Base-by-base conservation (phyloP, 2,329 filamentous ascomycete genomes). In the Fusarium sp. region DNA sequence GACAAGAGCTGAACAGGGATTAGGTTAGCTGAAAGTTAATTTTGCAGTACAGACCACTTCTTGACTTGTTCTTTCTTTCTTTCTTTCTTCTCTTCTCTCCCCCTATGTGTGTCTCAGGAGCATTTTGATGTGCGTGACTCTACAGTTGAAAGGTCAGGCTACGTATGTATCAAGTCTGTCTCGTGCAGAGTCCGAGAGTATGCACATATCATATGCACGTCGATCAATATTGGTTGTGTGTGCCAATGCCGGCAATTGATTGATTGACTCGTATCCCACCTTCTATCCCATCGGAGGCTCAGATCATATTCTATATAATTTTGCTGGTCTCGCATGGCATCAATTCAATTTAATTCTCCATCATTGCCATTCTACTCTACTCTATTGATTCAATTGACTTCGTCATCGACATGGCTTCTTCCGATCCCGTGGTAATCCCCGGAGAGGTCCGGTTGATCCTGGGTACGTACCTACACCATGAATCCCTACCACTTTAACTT, bases 401-500 rank as follows among this genome's bases (percentile, higher is more conserved):
- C 20, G 34, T n/a, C 40, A 41, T 58, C 25, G 47, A n/a, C 12
- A 74, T 74, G 72, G 44, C 44, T 6, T 56, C 57, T 30, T 41
- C 32, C 6, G 43, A 68, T 22, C 52, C 34, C 20, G 45, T 62
- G 22, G 30, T 49, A 6, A 52, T 64, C 30, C 72, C 70, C 6
- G 72, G 72, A 22, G 64, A 58, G 24, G 72, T 61, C 38, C 69
- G 66, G 27, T 46, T 74, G 27, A 51, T 73, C 10, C 40, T 67
- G 41, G 58, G 72, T 73, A 64, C 64, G 55, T 43, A 54, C 20
- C 41, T 62, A 55, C 44, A 64, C n/a, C 29, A 44, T 1, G 27
- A 45, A 3, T 16, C 22, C n/a, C 13, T 44, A 15, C 24, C 24
- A 13, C 4, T 20, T 9, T 52, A 7, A 47, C 40, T 8, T 11